Evolutionary conservation across 139 green algal genomes (phyloP).

Genomic region (Chlorella sp.): DNA sequence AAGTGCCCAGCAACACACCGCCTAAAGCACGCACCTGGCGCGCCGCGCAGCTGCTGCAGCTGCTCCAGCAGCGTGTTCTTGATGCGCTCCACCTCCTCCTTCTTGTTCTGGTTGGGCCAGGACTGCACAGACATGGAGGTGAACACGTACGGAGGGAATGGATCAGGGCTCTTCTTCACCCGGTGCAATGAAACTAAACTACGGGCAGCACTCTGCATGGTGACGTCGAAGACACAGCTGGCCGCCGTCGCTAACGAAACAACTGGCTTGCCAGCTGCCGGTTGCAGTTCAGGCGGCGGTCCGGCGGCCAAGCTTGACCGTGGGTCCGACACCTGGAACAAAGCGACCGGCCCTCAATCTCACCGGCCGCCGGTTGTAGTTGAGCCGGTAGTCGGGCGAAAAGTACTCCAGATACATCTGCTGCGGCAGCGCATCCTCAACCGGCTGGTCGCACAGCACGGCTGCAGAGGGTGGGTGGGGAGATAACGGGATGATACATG

Average conservation of each 20-base stretch:
- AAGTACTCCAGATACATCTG: slow-evolving; percentile 81
- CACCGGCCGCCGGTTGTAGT: slow-evolving; percentile 37
- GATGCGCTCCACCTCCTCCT: slow-evolving; percentile 76
- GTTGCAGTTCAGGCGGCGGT: background rate
- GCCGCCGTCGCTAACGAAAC: too few relatives aligned
- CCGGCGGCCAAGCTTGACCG: too few relatives aligned
- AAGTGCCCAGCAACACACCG: too few relatives aligned
- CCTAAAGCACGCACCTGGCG: slow-evolving; percentile 63
- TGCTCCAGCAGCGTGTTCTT: slow-evolving; percentile 73
- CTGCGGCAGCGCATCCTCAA: slow-evolving; percentile 67
- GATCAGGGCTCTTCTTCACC: background rate
- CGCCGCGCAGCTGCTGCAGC: slow-evolving; percentile 62
- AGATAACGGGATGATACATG: background rate
- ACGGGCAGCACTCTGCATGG: too few relatives aligned
- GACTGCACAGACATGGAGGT: slow-evolving; percentile 26
- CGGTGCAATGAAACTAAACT: too few relatives aligned
- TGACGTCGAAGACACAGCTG: too few relatives aligned
- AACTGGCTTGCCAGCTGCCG: background rate
- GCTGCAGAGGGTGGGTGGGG: background rate
- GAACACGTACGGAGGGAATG: background rate
- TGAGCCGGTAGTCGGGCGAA: slow-evolving; percentile 50
- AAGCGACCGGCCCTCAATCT: background rate
- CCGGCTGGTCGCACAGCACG: slow-evolving; percentile 51
- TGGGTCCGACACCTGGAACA: too few relatives aligned
- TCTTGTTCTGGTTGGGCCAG: slow-evolving; percentile 77